phyloP scores from a whole-genome alignment of 768 basidiomycete genomes.

The Lepiota venenata region DNA sequence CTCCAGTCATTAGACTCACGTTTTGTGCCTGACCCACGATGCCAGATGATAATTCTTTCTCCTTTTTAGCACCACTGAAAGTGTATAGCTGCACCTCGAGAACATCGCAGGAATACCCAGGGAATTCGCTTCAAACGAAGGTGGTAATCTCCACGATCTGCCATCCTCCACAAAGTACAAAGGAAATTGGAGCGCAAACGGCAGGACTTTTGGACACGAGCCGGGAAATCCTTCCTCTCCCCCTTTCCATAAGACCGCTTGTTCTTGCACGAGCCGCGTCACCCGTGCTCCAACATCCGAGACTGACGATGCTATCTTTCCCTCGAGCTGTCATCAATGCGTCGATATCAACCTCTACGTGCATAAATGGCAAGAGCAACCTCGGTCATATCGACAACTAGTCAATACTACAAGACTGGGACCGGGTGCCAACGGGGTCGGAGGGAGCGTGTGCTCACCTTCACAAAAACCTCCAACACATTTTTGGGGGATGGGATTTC shows the following conservation, averaged over 20 bases:
- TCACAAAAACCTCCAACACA: slow-evolving; percentile 31
- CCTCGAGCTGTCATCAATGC: slow-evolving; percentile 26
- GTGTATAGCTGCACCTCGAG: slow-evolving; percentile 31
- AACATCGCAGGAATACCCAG: slow-evolving; percentile 29
- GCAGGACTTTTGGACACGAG: slow-evolving; percentile 34
- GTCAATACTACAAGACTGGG: not conserved
- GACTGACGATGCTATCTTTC: slow-evolving; percentile 30
- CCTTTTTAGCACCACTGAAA: slow-evolving; percentile 29
- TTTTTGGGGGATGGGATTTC: slow-evolving; percentile 21
- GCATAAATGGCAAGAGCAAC: not conserved
- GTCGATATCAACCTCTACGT: not conserved
- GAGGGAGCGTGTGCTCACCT: slow-evolving; percentile 24
- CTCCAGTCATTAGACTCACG: slow-evolving; percentile 23
- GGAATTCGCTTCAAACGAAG: slow-evolving; percentile 34
- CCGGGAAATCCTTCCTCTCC: slow-evolving; percentile 14
- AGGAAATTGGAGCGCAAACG: slow-evolving; percentile 35
- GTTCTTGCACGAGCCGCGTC: slow-evolving; percentile 26
- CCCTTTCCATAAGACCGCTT: slow-evolving; percentile 27
- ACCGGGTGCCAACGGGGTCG: too few relatives aligned
- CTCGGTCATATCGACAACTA: not conserved
- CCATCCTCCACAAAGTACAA: slow-evolving; percentile 26
- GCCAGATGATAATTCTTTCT: slow-evolving; percentile 25
- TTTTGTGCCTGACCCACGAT: slow-evolving; percentile 32
- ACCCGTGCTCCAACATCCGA: slow-evolving; percentile 30
- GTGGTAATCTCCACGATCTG: slow-evolving; percentile 29